Conservation (phyloP, 108 stramenopile species). For the Seminavis robusta region DNA sequence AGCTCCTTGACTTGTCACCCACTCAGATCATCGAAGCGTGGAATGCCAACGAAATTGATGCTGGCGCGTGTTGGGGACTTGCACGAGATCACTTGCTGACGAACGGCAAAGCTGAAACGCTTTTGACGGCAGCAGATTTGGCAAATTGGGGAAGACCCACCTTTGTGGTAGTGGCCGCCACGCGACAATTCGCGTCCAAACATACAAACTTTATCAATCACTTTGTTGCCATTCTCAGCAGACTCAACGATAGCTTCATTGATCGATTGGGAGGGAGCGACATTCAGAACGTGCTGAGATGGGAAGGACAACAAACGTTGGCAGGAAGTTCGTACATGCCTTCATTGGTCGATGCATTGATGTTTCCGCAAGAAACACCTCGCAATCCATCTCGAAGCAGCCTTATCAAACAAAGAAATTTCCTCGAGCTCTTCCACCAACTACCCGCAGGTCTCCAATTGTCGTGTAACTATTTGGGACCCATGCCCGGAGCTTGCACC, state of each 20-base stretch:
- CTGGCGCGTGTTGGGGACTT: conserved; percentile 3
- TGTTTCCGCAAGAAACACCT: neutral
- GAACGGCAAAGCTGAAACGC: neutral
- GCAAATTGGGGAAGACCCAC: conserved; percentile 7
- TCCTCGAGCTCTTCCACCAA: neutral
- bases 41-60: conserved; percentile 3
- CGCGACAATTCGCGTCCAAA: neutral
- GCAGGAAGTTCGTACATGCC: neutral
- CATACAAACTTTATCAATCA: neutral
- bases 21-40: conserved; percentile 5
- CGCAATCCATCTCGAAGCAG: neutral
- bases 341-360: neutral
- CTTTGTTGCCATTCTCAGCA: neutral
- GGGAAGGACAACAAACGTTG: neutral
- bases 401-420: neutral
- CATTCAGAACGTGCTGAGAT: neutral
- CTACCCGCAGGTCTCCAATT: neutral
- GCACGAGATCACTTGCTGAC: conserved; percentile 1
- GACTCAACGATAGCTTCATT: conserved; percentile 3
- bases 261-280: neutral
- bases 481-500: neutral
- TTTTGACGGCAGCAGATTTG: neutral
- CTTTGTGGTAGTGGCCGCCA: conserved; percentile 1
- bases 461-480: neutral
- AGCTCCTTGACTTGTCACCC: conserved; percentile 1